Base-by-base conservation (phyloP, 306 rosid genomes). In the Gastrolobium bilobum region DNA sequence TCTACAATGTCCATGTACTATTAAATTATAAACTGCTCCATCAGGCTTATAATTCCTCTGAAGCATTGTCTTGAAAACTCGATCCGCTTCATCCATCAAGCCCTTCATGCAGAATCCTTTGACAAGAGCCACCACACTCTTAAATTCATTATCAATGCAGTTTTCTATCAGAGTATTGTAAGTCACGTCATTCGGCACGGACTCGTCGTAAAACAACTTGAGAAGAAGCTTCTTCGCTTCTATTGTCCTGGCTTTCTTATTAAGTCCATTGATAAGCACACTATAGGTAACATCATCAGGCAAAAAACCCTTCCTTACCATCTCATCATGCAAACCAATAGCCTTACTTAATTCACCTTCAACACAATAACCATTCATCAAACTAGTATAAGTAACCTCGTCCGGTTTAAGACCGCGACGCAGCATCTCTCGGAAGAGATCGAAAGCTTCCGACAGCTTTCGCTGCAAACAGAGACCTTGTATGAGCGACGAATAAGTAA, bases 81-180 rank as follows among this genome's bases (percentile, higher is more conserved):
- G 85, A 51, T 92, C 97, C 14, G 97, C 97, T 81, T 94, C 93
- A 76, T 87, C 79, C 97, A 92, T 90, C 83, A 94, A 86, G 54
- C 97, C 97, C 88, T 91, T 94, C 93, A 86, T 88, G 78, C 97
- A 92, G 82, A 94, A 94, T 54, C 98, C 97, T 85, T 92, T 92
- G 13, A 92, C 83, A 73, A 94, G 97, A 75, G 90, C 94, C 20
- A 77, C 90, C 53, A 86, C 90, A 71, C 91, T 87, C 88, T 86
- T 92, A 85, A 90, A 90, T 67, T 87, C 91, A 72, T 75, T 82
- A 60, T 75, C 79, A 42, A 82, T 63, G 84, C 97, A 94, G 81
- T 82, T 90, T 59, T 94, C 92, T 75, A 94, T 94, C 70, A 94
- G 80, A 10, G 97, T 89, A 71, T 86, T 65, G 59, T 90, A 94